Evolutionary conservation across 2,329 filamentous ascomycete species (phyloP), one percentile per base, ranked within the genome.

Genomic region (Aspergillus uvarum): DNA sequence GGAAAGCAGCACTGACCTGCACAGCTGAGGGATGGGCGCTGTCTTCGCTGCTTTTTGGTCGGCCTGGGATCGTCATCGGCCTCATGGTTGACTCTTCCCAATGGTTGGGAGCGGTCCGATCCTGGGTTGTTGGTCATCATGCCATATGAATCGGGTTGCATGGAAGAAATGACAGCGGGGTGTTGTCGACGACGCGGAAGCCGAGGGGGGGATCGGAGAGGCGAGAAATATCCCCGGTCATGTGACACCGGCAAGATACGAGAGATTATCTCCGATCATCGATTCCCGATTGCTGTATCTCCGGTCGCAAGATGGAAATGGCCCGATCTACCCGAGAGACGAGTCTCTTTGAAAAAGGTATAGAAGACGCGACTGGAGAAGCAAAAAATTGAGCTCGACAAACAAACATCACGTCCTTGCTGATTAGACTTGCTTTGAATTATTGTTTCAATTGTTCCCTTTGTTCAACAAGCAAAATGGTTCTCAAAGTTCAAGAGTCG

Each of bases 1-100:
- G 51, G 47, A 12, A 21, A 12, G 51, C 24, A 38, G 22, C 24
- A 52, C 48, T 42, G n/a, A 54, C 51, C 51, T 54, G 51, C 51
- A 35, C 51, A 54, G 51, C 51, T 54, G 51, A 35, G 51, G 24
- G 51, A 54, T 12, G 51, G 51, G 31, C 51, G 51, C 22, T 54
- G 51, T 44, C 51, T 44, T 22, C 51, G 29, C 35, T 54, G 51
- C n/a, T 54, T 54, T 38, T 54, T 54, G 32, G 51, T n/a, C 5
- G 51, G 51, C 24, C 51, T 35, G 12, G 29, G 51, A 21, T 35
- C 8, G 10, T 54, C 51, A 8, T 42, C 51, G 51, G 51, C 32
- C n/a, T 54, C 35, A 6, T 42, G 10, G 42, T 26, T 44, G 4
- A n/a, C 32, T 24, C 32, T 54, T n/a, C 12, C 51, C 12, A 35